Evolutionary conservation across 2,329 filamentous ascomycete genomes (phyloP).

Genomic region (Periconia sp.): DNA sequence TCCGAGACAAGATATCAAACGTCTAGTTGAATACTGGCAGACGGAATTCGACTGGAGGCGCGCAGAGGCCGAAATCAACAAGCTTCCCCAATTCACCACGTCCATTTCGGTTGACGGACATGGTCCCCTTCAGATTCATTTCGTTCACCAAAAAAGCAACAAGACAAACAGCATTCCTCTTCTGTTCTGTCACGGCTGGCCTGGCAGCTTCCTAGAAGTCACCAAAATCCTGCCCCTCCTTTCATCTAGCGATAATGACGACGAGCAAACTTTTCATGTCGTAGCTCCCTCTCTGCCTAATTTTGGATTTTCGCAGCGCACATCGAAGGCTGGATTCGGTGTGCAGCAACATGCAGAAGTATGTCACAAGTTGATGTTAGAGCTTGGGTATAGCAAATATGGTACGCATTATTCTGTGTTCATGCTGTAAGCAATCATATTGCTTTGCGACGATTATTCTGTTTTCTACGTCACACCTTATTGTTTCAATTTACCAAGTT

Average conservation of each 20-base stretch:
- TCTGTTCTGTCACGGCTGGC: slow-evolving; percentile 66
- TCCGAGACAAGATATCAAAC: slow-evolving; percentile 61
- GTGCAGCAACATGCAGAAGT: slow-evolving; percentile 64
- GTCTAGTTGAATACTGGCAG: slow-evolving; percentile 61
- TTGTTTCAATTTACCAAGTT: background rate
- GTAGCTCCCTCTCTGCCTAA: slow-evolving; percentile 67
- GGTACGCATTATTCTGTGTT: too few relatives aligned
- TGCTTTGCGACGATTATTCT: too few relatives aligned
- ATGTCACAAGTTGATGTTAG: slow-evolving; percentile 68
- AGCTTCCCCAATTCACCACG: slow-evolving; percentile 61
- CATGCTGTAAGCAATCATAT: too few relatives aligned
- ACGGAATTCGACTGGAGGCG: slow-evolving; percentile 62
- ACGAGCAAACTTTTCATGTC: slow-evolving; percentile 59
- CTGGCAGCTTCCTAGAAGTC: slow-evolving; percentile 64
- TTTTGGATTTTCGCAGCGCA: slow-evolving; percentile 55
- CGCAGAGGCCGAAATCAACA: slow-evolving; percentile 61
- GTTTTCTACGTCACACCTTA: too few relatives aligned
- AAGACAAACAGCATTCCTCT: slow-evolving; percentile 61
- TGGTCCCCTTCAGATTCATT: slow-evolving; percentile 52
- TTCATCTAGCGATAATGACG: slow-evolving; percentile 52
- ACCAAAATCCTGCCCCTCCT: slow-evolving; percentile 58
- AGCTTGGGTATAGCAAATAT: slow-evolving; percentile 64
- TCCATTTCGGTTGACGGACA: background rate
- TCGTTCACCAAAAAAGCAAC: slow-evolving; percentile 62
- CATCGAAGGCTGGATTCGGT: slow-evolving; percentile 54